Evolutionary conservation across 345 rosid species (phyloP), one percentile per base, ranked within the genome.

Genomic region (Eucalyptus regnans): DNA sequence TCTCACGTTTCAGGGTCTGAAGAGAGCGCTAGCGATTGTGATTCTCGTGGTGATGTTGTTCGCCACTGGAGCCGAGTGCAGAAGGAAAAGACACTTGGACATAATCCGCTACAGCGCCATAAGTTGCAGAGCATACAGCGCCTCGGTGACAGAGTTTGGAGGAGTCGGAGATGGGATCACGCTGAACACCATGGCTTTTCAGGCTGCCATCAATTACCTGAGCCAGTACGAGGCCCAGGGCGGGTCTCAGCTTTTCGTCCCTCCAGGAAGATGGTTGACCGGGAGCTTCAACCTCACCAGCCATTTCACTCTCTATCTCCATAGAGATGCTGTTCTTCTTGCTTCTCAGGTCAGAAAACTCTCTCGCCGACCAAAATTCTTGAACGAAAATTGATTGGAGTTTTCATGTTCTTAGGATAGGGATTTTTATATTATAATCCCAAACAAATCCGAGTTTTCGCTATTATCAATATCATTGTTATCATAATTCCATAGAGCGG

Each of bases 231-330:
- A 92, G 54, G 86, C 94, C 23, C 87, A 90, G 25, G 99, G 99
- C 3, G 99, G 99, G n/a, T 92, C 98, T 5, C 92, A 94, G 89
- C 97, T 97, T 27, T 89, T 94, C 60, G 95, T 97, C 62, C 99
- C 99, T 27, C 93, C 98, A 1, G 99, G 99, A 25, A 96, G 92
- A 88, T 97, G 98, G 98, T 89, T 97, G 87, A 96, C 99, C 64
- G 98, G 98, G 25, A 95, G 95, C 90, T 97, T 97, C 91, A 96
- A 96, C 76, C 96, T 97, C 89, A 96, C 97, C 80, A 96, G 97
- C 89, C 95, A 97, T 92, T 97, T 97, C 93, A 97, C 99, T 76
- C 93, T 96, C 89, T 95, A 90, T 88, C 95, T 97, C 64, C 95
- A 94, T 71, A 95, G 93, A 89, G 98, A 95, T 52, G 99, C 98